Conservation (phyloP, 768 basidiomycete species). For the Tylopilus cervinicoccineus region DNA sequence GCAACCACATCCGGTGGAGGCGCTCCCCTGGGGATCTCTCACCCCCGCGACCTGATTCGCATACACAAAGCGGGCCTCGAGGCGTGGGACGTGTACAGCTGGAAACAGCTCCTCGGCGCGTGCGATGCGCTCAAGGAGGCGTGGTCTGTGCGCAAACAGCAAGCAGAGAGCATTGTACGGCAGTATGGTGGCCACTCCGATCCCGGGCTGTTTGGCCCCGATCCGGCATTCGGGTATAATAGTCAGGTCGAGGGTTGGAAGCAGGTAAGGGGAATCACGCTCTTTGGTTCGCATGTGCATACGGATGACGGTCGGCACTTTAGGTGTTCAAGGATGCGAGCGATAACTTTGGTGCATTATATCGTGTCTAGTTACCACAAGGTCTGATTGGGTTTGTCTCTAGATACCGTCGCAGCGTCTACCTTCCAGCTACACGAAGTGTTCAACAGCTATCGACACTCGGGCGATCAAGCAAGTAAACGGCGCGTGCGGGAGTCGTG, state of each 20-base stretch:
- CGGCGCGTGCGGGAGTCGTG: constrained; percentile 72
- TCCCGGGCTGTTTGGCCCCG: constrained; percentile 21
- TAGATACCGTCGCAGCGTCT: constrained; percentile 56
- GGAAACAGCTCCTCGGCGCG: constrained; percentile 62
- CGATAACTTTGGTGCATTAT: constrained; percentile 44
- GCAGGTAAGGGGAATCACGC: constrained; percentile 39
- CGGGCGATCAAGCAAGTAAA: constrained; percentile 67
- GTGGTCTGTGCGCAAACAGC: constrained; percentile 59
- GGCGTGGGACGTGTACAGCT: constrained; percentile 63
- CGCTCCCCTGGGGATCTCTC: constrained; percentile 36
- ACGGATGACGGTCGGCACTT: background rate
- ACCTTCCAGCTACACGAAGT: constrained; percentile 77
- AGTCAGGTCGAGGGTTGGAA: constrained; percentile 56
- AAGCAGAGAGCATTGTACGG: constrained; percentile 46
- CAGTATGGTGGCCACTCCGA: constrained; percentile 41
- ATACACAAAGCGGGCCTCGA: constrained; percentile 65
- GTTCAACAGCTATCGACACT: constrained; percentile 67
- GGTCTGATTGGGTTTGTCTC: background rate
- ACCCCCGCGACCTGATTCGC: constrained; percentile 68
- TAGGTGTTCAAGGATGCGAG: constrained; percentile 58
- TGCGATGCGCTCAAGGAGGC: constrained; percentile 64
- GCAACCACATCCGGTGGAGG: background rate
- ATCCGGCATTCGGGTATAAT: constrained; percentile 42
- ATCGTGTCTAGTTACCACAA: background rate
- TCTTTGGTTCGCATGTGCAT: background rate